Evolutionary conservation across 164 flowering plant species (phyloP).

Genomic region (Umbilicus rupestris): DNA sequence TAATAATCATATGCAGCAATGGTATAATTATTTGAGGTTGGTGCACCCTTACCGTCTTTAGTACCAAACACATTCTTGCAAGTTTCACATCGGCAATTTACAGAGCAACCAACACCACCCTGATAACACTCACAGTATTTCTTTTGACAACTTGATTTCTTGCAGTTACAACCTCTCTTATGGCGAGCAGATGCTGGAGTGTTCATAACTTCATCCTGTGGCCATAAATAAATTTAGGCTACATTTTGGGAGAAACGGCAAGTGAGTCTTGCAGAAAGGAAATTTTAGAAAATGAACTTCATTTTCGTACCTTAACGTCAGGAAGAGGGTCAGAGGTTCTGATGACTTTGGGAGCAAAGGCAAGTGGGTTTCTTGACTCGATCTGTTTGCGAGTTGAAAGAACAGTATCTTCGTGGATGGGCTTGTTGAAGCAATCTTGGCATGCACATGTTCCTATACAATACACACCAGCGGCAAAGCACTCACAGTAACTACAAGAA

Average conservation of each 20-base stretch:
- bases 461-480: slow-evolving; percentile 83
- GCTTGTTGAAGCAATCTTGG: slow-evolving; percentile 57
- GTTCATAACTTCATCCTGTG: slow-evolving; percentile 23
- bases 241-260: too few species aligned
- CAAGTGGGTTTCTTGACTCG: slow-evolving; percentile 64
- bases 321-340: slow-evolving; percentile 19
- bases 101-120: slow-evolving; percentile 43
- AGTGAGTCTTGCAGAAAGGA: too few species aligned
- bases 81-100: slow-evolving; percentile 37
- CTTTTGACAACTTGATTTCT: slow-evolving; percentile 35
- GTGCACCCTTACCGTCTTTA: slow-evolving; percentile 26
- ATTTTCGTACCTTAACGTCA: slow-evolving; percentile 32
- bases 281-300: background rate
- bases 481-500: slow-evolving; percentile 55
- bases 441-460: slow-evolving; percentile 67
- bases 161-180: slow-evolving; percentile 39
- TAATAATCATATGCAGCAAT: background rate
- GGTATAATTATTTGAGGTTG: background rate
- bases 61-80: slow-evolving; percentile 31
- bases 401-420: slow-evolving; percentile 53
- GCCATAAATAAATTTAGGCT: background rate
- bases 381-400: slow-evolving; percentile 60
- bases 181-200: slow-evolving; percentile 43
- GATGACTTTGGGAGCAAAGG: slow-evolving; percentile 76
- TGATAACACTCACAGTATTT: slow-evolving; percentile 47